Conservation (phyloP, 2,329 filamentous ascomycete genomes). For the Ascochyta pisi region DNA sequence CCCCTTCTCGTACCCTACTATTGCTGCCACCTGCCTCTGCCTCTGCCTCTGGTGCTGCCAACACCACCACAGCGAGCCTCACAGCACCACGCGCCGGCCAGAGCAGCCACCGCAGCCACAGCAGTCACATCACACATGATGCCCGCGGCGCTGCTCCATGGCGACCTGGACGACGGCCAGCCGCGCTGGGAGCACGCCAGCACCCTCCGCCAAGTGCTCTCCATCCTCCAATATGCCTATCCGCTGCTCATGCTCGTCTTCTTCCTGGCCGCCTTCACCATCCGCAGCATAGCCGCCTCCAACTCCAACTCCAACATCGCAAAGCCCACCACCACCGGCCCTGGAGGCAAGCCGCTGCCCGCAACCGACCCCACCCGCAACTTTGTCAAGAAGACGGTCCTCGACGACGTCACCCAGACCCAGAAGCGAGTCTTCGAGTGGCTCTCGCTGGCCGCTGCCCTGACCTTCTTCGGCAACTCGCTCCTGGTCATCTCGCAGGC, state of each 20-base stretch:
- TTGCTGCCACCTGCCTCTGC: no score
- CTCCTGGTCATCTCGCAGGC: conserved; percentile 77
- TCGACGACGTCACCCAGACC: conserved; percentile 67
- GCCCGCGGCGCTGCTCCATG: conserved; percentile 23
- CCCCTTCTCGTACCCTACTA: neutral
- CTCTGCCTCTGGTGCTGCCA: no score
- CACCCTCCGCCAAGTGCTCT: conserved; percentile 25
- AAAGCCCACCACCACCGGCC: conserved; percentile 67
- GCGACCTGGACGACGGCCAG: conserved; percentile 22
- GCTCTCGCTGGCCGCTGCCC: conserved; percentile 72
- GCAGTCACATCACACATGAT: conserved; percentile 16
- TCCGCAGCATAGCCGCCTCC: conserved; percentile 64
- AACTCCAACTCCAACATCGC: conserved; percentile 54
- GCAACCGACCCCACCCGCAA: conserved; percentile 60
- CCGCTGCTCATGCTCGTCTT: conserved; percentile 69
- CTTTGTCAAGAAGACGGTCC: conserved; percentile 54
- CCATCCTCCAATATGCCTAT: conserved; percentile 63
- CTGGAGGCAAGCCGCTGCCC: conserved; percentile 86
- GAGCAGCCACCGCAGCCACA: conserved; percentile 2
- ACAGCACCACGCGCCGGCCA: conserved; percentile 15
- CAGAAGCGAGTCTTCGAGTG: conserved; percentile 78
- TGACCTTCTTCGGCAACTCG: conserved; percentile 79
- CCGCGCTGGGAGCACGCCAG: conserved; percentile 29
- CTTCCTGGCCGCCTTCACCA: conserved; percentile 68
- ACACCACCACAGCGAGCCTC: conserved; percentile 14